These are phyloP conservation scores for Termitomyces sp. DNA, from an alignment of 768 basidiomycete species.

Conservation along the genomic window DNA sequence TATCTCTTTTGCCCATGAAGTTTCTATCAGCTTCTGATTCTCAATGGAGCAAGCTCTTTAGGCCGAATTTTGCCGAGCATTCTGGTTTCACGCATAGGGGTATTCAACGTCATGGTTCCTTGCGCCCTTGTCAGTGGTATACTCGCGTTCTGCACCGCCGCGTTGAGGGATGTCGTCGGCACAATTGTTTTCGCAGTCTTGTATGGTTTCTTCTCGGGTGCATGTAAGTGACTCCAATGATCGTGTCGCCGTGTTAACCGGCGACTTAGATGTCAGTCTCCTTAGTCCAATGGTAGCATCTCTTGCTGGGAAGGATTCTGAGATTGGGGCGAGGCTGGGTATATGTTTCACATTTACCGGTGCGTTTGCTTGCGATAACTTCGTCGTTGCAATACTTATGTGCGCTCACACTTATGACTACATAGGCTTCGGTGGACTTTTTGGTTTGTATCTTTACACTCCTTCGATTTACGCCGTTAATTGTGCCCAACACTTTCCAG, in stretches of 20 bases:
- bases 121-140: slow-evolving; percentile 20
- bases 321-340: slow-evolving; percentile 54
- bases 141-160: slow-evolving; percentile 32
- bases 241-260: neutral
- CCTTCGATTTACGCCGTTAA: neutral
- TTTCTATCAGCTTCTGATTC: slow-evolving; percentile 36
- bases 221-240: slow-evolving; percentile 21
- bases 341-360: slow-evolving; percentile 34
- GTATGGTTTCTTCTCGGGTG: slow-evolving; percentile 39
- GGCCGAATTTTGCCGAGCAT: slow-evolving; percentile 33
- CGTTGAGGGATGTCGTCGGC: slow-evolving; percentile 20
- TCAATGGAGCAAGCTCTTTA: slow-evolving; percentile 42
- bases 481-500: slow-evolving; percentile 17
- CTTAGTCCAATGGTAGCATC: slow-evolving; percentile 39
- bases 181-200: slow-evolving; percentile 28
- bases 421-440: slow-evolving; percentile 35
- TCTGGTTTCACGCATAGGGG: slow-evolving; percentile 22
- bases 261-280: slow-evolving; percentile 30
- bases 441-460: slow-evolving; percentile 21
- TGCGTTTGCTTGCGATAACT: neutral
- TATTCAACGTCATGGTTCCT: slow-evolving; percentile 26
- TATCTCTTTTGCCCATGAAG: slow-evolving; percentile 1
- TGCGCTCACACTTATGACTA: neutral
- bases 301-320: slow-evolving; percentile 38
- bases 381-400: neutral